A percentile compares a stretch with the other conserved stretches of the same genome.
These are phyloP conservation scores for Lepidium africanum DNA, from an alignment of 345 rosid genomes.

Conservation along the genomic window DNA sequence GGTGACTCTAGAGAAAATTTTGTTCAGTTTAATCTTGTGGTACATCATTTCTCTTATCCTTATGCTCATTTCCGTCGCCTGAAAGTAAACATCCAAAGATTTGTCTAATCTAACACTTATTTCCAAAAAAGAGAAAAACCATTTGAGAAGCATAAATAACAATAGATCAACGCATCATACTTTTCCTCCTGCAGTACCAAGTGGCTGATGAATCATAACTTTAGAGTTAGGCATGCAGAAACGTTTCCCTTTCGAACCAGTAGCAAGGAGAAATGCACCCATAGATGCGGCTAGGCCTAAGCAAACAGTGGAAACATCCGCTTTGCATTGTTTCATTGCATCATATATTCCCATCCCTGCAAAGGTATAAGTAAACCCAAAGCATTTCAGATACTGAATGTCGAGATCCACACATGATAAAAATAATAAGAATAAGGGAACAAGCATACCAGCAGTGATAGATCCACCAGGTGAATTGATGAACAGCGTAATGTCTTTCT, in stretches of 20 bases:
- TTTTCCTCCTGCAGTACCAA: conserved; percentile 81
- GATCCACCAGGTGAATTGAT: conserved; percentile 97
- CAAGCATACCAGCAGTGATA: conserved; percentile 63
- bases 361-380: background rate
- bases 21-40: conserved; percentile 68
- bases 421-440: background rate
- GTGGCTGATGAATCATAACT: conserved; percentile 95
- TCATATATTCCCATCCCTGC: conserved; percentile 92
- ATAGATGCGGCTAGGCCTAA: conserved; percentile 89
- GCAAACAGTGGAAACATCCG: conserved; percentile 94
- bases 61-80: conserved; percentile 73
- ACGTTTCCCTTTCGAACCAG: conserved; percentile 90
- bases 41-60: conserved; percentile 72
- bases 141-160: background rate
- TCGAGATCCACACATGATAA: background rate
- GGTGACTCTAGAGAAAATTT: conserved; percentile 66
- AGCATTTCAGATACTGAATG: background rate
- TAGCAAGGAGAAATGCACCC: conserved; percentile 86
- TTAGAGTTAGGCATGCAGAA: conserved; percentile 93
- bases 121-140: background rate
- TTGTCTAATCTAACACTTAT: background rate
- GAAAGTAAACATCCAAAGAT: conserved; percentile 24
- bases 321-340: conserved; percentile 92
- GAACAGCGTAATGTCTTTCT: conserved; percentile 68
- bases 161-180: conserved; percentile 33